phyloP scores from a whole-genome alignment of 305 asterid species.

The Rubia tinctorum region DNA sequence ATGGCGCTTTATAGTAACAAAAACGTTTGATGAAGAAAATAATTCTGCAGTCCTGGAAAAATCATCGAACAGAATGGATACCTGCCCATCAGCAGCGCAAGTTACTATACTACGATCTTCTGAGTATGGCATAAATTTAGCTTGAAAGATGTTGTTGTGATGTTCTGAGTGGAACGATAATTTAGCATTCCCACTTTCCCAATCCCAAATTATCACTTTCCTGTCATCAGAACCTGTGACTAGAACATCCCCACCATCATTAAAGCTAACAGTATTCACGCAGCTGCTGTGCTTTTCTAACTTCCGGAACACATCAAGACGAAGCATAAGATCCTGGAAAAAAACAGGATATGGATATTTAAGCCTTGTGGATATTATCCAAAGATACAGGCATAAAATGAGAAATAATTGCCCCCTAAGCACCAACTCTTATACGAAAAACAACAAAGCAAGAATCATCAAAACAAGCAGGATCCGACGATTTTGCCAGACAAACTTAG shows the following conservation, averaged over 20 bases:
- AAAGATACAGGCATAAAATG: neutral
- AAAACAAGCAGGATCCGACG: neutral
- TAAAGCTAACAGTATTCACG: slow-evolving; percentile 84
- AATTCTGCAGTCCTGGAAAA: neutral
- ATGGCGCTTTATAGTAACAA: neutral
- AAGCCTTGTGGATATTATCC: neutral
- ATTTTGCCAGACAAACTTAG: no score
- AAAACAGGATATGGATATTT: neutral
- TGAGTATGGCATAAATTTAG: slow-evolving; percentile 81
- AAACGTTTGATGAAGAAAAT: neutral
- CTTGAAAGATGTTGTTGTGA: slow-evolving; percentile 76
- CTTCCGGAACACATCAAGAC: slow-evolving; percentile 61
- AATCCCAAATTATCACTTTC: slow-evolving; percentile 85
- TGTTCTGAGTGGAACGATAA: slow-evolving; percentile 78
- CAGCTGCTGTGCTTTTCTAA: slow-evolving; percentile 78
- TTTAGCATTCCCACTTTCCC: slow-evolving; percentile 66
- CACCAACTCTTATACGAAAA: neutral
- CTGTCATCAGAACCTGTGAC: slow-evolving; percentile 86
- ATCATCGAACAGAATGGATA: slow-evolving; percentile 16
- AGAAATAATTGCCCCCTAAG: slow-evolving; percentile 2
- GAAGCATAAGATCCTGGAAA: slow-evolving; percentile 74
- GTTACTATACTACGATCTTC: slow-evolving; percentile 82
- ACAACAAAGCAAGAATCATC: neutral
- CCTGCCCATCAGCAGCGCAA: slow-evolving; percentile 99
- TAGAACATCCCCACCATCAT: slow-evolving; percentile 58